Conservation (phyloP, 2,329 filamentous ascomycete genomes). For the Hysterium pulicare region DNA sequence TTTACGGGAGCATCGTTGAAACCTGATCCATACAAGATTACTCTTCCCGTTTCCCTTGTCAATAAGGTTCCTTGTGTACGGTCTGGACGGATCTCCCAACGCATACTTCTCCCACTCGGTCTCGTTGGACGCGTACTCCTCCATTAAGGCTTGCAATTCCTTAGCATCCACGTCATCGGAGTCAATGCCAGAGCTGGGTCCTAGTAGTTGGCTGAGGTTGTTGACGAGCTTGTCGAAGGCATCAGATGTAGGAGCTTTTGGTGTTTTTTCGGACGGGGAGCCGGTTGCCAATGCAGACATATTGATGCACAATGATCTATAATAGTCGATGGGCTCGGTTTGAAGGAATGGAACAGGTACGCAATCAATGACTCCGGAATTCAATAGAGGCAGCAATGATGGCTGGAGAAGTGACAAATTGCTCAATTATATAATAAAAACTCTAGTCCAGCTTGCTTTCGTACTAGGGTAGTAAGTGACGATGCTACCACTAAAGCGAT, state of each 20-base stretch:
- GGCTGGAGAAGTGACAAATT: no score
- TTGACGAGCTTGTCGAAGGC: conserved; percentile 68
- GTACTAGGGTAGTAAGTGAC: no score
- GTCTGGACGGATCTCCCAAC: conserved; percentile 64
- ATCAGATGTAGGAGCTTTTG: conserved; percentile 6
- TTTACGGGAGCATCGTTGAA: conserved; percentile 7
- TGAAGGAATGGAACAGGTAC: neutral
- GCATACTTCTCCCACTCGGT: conserved; percentile 73
- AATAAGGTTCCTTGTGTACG: conserved; percentile 85
- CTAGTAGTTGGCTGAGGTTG: conserved; percentile 70
- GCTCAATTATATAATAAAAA: no score
- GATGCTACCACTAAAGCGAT: no score
- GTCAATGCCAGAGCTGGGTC: conserved; percentile 75
- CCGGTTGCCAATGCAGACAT: conserved; percentile 2
- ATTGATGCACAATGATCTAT: no score
- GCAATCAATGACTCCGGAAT: neutral
- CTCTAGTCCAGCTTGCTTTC: no score
- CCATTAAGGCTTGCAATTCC: conserved; percentile 70
- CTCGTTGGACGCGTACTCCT: conserved; percentile 65
- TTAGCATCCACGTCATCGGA: conserved; percentile 77
- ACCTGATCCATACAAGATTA: conserved; percentile 58
- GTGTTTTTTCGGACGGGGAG: neutral
- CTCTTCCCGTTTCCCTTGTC: conserved; percentile 84
- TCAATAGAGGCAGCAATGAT: neutral
- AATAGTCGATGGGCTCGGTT: neutral